These are phyloP conservation scores for Boletus speciosus DNA, from an alignment of 768 basidiomycete genomes.

Conservation along the genomic window DNA sequence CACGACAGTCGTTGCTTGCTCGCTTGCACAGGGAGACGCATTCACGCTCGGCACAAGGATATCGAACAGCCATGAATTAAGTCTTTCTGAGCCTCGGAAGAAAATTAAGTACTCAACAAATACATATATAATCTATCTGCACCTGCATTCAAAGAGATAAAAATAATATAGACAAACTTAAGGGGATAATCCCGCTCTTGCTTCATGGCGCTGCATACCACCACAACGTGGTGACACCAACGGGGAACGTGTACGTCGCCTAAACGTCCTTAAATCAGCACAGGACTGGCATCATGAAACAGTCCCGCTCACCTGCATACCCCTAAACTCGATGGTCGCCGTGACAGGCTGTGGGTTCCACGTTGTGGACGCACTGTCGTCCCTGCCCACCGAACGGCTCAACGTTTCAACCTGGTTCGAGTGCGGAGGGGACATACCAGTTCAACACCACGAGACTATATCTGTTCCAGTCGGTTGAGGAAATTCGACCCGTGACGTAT, in stretches of 20 bases:
- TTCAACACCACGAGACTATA: slow-evolving; percentile 76
- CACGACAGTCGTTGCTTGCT: too few relatives aligned
- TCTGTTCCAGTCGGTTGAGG: slow-evolving; percentile 53
- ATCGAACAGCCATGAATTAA: too few relatives aligned
- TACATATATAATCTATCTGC: not conserved
- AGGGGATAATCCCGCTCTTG: not conserved
- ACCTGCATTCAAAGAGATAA: not conserved
- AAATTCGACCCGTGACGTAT: slow-evolving; percentile 56
- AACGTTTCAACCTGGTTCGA: not conserved
- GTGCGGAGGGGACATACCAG: slow-evolving; percentile 36
- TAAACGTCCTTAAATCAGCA: slow-evolving; percentile 14
- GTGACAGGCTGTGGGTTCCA: slow-evolving; percentile 55
- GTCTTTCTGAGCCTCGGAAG: too few relatives aligned
- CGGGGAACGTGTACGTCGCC: slow-evolving; percentile 76
- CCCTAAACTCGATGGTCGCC: slow-evolving; percentile 63
- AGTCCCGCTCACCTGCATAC: slow-evolving; percentile 45
- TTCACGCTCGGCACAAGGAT: too few relatives aligned
- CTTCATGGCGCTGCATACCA: slow-evolving; percentile 38
- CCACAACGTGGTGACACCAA: slow-evolving; percentile 61
- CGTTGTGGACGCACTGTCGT: slow-evolving; percentile 45
- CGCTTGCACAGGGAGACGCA: too few relatives aligned
- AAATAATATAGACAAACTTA: not conserved
- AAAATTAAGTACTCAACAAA: not conserved
- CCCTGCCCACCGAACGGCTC: slow-evolving; percentile 26
- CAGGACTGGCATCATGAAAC: not conserved